Conservation (phyloP, 1,284 basidiomycete genomes). For the Lentinula novae-zelandiae region DNA sequence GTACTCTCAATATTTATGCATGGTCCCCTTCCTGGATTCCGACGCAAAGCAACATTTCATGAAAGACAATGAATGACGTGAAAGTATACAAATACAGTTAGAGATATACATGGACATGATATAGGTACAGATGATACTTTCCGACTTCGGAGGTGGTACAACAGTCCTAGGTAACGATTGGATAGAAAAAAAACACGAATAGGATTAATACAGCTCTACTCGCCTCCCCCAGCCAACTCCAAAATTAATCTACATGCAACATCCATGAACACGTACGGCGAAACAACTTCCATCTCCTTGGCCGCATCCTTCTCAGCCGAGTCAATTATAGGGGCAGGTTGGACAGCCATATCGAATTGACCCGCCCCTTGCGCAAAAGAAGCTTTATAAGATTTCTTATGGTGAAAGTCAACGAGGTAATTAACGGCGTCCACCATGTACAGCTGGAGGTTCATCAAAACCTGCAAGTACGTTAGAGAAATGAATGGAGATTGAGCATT, state of each 20-base stretch:
- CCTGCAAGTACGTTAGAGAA: constrained; percentile 38
- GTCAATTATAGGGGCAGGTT: constrained; percentile 8
- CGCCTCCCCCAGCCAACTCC: constrained; percentile 69
- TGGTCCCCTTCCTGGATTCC: too few relatives aligned
- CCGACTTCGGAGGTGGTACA: not conserved
- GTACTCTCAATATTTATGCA: not conserved
- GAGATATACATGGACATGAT: not conserved
- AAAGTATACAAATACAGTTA: too few relatives aligned
- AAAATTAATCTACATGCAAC: constrained; percentile 84
- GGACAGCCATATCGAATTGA: constrained; percentile 58
- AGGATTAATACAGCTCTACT: constrained; percentile 15
- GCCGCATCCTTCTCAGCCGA: constrained; percentile 13
- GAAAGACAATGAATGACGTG: not conserved
- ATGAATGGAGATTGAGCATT: constrained; percentile 4
- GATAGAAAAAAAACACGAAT: not conserved
- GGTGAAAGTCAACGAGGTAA: constrained; percentile 97
- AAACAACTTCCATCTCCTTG: constrained; percentile 78
- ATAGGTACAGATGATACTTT: not conserved
- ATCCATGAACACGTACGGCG: constrained; percentile 96
- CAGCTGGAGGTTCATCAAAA: constrained; percentile 95
- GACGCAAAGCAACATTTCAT: too few relatives aligned
- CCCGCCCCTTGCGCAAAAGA: constrained; percentile 59
- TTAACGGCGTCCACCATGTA: constrained; percentile 96
- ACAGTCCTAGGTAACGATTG: not conserved
- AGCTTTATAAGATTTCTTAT: constrained; percentile 87